phyloP scores from a whole-genome alignment of 192 early-diverging fungal genomes.

The Coemansia sp. region DNA sequence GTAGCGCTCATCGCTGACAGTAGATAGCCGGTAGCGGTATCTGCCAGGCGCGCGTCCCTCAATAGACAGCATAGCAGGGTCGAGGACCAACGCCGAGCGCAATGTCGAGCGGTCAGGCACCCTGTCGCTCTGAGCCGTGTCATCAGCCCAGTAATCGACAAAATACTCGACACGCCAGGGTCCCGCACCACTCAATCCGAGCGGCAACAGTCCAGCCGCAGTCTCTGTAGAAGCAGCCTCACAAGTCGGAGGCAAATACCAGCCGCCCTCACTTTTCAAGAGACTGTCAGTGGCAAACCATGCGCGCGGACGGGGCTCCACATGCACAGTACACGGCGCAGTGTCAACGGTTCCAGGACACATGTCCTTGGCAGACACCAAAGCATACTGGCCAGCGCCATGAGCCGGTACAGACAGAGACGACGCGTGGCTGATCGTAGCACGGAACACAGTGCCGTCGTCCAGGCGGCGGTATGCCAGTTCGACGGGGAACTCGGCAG shows the following conservation, averaged over 20 bases:
- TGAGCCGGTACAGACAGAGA: conserved; percentile 27
- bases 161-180: conserved; percentile 51
- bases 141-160: conserved; percentile 41
- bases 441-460: conserved; percentile 14
- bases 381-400: conserved; percentile 50
- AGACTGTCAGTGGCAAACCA: conserved; percentile 40
- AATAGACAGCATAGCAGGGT: background rate
- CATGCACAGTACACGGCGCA: conserved; percentile 35
- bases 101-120: conserved; percentile 31
- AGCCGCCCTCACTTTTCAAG: background rate
- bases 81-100: conserved; percentile 38
- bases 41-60: conserved; percentile 37
- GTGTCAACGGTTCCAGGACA: conserved; percentile 42
- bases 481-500: conserved; percentile 45
- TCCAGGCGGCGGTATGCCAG: conserved; percentile 36
- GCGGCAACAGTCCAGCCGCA: conserved; percentile 5
- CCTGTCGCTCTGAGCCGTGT: conserved; percentile 17
- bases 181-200: conserved; percentile 43
- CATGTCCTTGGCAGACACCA: conserved; percentile 33
- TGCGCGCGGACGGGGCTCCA: conserved; percentile 42
- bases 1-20: conserved; percentile 52
- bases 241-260: background rate
- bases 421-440: background rate
- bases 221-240: background rate
- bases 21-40: conserved; percentile 45